Evolutionary conservation across 2,329 filamentous ascomycete genomes (phyloP), one percentile per base, ranked within the genome.

Genomic region (Cladosporium sp.): DNA sequence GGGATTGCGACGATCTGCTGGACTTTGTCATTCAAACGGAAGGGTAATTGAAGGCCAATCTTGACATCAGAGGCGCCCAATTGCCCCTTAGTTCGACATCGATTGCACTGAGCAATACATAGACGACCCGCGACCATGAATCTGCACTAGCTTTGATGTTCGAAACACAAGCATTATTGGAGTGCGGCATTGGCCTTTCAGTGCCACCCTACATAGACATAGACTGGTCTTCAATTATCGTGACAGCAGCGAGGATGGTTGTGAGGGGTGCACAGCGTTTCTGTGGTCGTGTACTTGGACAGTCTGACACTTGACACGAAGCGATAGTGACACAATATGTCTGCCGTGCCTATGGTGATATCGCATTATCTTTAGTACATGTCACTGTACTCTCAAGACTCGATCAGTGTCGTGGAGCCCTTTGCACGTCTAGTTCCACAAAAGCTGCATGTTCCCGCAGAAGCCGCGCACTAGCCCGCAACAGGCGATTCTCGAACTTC

Each of bases 401-500:
- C 40, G n/a, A 46, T 46, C 40, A 46, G 2, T n/a, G 37, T 46
- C n/a, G 40, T 46, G 40, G n/a, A 46, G 18, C 35, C 5, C 40
- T 46, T 21, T 23, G 18, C n/a, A 3, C 40, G 5, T 21, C 40
- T 0, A n/a, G 40, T 46, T 21, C 28, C 49, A 26, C 49, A 29
- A 52, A 29, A 52, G 10, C 2, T 29, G 28, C 49, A 52, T 29
- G 49, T 29, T 46, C 40, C 40, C 40, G 40, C 40, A 23, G 40
- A 55, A 35, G 31, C 55, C 55, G 55, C 11, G 14, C 60, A 49
- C 60, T 62, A 62, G 31, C n/a, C 60, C 49, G 23, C 31, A 52
- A 53, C 28, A 37, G 60, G 60, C 46, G 33, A 35, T 53, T 44
- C 46, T n/a, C 29, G 55, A 55, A 62, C 46, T 53, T 53, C 59